Conservation (phyloP, 805 yeast species). For the Candida sonorensis region DNA sequence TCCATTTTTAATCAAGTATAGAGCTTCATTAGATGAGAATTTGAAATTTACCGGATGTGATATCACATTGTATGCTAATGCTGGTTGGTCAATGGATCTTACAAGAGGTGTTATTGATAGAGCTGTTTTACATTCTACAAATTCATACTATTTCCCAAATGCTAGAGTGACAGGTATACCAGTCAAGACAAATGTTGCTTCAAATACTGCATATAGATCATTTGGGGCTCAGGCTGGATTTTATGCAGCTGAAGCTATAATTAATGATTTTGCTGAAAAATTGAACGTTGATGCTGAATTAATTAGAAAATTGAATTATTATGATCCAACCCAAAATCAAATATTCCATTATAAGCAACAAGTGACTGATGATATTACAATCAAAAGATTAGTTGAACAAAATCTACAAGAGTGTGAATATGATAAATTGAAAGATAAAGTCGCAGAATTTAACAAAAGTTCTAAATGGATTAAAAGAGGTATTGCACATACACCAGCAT, state of each 20-base stretch:
- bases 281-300: constrained; percentile 33
- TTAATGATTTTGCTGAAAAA: constrained; percentile 33
- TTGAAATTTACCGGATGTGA: constrained; percentile 34
- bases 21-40: constrained; percentile 34
- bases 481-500: constrained; percentile 38
- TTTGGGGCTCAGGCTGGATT: constrained; percentile 48
- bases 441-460: constrained; percentile 32
- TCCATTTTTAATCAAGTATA: constrained; percentile 38
- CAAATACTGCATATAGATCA: constrained; percentile 43
- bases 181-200: constrained; percentile 38
- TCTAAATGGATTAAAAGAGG: constrained; percentile 43
- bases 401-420: constrained; percentile 30
- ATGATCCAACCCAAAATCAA: constrained; percentile 26
- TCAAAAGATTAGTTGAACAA: constrained; percentile 30
- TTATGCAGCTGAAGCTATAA: constrained; percentile 35
- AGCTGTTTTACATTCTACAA: constrained; percentile 37
- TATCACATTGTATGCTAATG: constrained; percentile 35
- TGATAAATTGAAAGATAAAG: constrained; percentile 28
- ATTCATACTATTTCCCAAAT: constrained; percentile 37
- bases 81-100: constrained; percentile 43
- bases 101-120: constrained; percentile 44
- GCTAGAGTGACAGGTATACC: constrained; percentile 31
- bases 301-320: constrained; percentile 33
- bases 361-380: constrained; percentile 34
- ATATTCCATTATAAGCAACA: constrained; percentile 34